These are phyloP conservation scores for Mucor circinelloides DNA, from an alignment of 371 early-diverging fungal genomes.

Conservation along the genomic window DNA sequence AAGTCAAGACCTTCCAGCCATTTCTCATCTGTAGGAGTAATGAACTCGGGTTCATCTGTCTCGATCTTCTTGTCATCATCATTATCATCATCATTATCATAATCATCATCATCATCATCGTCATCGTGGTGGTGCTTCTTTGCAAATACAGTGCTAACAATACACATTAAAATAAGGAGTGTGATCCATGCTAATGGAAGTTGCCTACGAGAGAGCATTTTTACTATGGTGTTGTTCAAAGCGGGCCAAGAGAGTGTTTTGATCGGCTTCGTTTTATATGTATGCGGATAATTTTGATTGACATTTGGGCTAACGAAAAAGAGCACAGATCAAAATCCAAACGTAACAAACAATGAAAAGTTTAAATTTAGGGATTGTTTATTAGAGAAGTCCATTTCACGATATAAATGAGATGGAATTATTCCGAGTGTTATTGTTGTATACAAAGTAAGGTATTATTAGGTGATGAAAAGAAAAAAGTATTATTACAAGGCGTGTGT, in stretches of 20 bases:
- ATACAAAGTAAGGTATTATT: neutral
- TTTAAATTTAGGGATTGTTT: neutral
- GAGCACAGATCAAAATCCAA: neutral
- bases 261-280: neutral
- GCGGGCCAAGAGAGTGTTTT: neutral
- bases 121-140: slow-evolving; percentile 4
- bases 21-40: slow-evolving; percentile 6
- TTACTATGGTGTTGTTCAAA: neutral
- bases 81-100: slow-evolving; percentile 6
- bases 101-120: neutral
- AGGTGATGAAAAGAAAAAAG: neutral
- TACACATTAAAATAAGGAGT: slow-evolving; percentile 3
- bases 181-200: slow-evolving; percentile 13
- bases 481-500: neutral
- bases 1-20: slow-evolving; percentile 60
- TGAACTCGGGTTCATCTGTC: neutral
- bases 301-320: neutral
- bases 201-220: slow-evolving; percentile 15
- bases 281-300: slow-evolving; percentile 2
- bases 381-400: neutral
- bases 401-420: neutral
- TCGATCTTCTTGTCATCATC: neutral
- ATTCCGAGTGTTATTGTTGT: neutral
- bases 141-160: slow-evolving; percentile 4
- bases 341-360: neutral